Evolutionary conservation across 2,329 filamentous ascomycete genomes (phyloP).

Genomic region (Periconia macrospinosa): DNA sequence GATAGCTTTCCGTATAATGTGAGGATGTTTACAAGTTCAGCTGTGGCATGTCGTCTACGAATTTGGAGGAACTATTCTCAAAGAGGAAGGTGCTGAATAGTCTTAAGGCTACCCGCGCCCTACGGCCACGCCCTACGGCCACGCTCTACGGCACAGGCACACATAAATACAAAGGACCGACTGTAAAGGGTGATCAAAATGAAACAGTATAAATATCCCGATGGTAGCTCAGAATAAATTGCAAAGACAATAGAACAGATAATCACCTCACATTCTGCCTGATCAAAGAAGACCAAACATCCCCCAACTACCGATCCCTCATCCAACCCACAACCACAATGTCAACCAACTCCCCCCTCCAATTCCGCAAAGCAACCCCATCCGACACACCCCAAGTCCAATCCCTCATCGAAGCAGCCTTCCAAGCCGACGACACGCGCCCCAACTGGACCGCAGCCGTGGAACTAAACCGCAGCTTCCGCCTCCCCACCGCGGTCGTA

Average conservation of each 20-base stretch:
- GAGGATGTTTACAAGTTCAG: no score
- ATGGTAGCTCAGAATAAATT: no score
- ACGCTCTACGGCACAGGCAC: no score
- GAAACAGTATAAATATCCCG: no score
- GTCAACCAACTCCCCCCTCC: not conserved
- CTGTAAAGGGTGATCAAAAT: no score
- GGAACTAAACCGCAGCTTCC: conserved; percentile 3
- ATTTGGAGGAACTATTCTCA: no score
- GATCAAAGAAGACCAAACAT: not conserved
- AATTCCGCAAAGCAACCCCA: not conserved
- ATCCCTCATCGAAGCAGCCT: conserved; percentile 1
- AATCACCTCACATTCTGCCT: not conserved
- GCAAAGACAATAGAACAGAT: no score
- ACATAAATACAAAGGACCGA: no score
- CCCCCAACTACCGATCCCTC: not conserved
- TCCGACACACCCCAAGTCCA: conserved; percentile 2
- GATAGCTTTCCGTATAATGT: not conserved
- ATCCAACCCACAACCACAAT: not conserved
- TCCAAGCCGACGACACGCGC: conserved; percentile 2
- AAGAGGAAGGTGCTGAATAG: no score
- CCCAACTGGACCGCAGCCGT: conserved; percentile 1
- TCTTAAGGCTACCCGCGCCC: no score
- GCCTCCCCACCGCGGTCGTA: not conserved
- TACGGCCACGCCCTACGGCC: no score
- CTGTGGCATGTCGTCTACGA: no score